A percentile compares a stretch with the other conserved stretches of the same genome.
Evolutionary conservation across 1,284 basidiomycete species (phyloP).

Genomic region (Phlebopus sp.): DNA sequence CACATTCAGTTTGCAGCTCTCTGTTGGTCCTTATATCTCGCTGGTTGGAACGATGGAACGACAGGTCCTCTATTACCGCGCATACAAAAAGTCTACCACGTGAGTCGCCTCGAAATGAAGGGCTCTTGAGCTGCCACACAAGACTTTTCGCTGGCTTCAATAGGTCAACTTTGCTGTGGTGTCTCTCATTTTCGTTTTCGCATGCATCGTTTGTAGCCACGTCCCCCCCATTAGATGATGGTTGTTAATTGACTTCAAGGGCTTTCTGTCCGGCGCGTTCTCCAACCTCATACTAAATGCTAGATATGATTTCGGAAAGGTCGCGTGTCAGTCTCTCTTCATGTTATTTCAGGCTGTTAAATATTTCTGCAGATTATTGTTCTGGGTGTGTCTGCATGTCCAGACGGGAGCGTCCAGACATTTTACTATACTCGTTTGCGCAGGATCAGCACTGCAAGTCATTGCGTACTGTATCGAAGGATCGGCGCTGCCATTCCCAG

Average conservation of each 20-base stretch:
- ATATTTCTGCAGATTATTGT: constrained; percentile 21
- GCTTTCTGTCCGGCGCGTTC: constrained; percentile 31
- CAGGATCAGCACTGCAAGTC: constrained; percentile 35
- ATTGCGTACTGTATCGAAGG: constrained; percentile 54
- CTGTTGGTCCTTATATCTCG: constrained; percentile 31
- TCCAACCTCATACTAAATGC: constrained; percentile 26
- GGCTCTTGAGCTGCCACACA: neutral
- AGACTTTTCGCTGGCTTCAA: neutral
- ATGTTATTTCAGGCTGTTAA: constrained; percentile 8
- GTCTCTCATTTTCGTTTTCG: constrained; percentile 34
- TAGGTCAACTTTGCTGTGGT: constrained; percentile 30
- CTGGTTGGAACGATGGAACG: constrained; percentile 33
- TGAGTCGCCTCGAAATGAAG: constrained; percentile 7
- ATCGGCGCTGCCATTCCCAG: constrained; percentile 62
- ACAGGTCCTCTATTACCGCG: constrained; percentile 33
- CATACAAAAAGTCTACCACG: constrained; percentile 31
- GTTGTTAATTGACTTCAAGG: constrained; percentile 18
- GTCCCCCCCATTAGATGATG: neutral
- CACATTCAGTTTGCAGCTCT: constrained; percentile 28
- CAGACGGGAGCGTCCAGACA: too few species aligned
- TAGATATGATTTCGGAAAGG: constrained; percentile 34
- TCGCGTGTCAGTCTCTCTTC: constrained; percentile 2
- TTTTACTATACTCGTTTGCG: neutral
- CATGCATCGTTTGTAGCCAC: constrained; percentile 23
- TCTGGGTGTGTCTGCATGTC: constrained; percentile 20